Base-by-base conservation (phyloP, 495 filamentous ascomycete species). In the Hypoxylon rickii region DNA sequence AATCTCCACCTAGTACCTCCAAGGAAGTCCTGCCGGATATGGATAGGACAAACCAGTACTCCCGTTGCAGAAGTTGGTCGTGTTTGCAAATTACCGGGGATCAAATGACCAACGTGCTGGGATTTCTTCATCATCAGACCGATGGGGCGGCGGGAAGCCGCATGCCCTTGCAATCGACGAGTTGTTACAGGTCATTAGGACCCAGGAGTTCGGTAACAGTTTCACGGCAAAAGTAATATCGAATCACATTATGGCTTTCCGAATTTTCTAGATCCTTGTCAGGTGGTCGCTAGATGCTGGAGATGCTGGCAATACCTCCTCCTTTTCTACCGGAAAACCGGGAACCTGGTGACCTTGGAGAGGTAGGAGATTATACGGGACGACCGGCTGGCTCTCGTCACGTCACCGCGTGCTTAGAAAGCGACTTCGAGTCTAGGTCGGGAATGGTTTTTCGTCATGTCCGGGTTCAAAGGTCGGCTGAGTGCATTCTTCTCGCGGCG, bases 201-300 rank as follows among this genome's bases (percentile, higher is more conserved):
- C 57, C 66, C 66, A 69, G 63, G 24, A 64, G 49, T 36, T 51
- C 46, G 66, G 66, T 66, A 66, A 59, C 60, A 61, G 66, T 69
- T 64, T 42, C 66, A 64, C 55, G 52, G 43, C 21, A 45, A 61
- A 29, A 51, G 54, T 43, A 40, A 55, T 44, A 58, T 58, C 49
- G 51, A 43, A 51, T 63, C 62, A 68, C 55, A 46, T 55, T 58
- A 18, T 19, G n/a, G n/a, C 19, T 44, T 43, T 41, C 44, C 42
- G 41, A 55, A 33, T 45, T 11, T 29, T 31, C 21, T 41, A 10
- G 24, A 63, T 34, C 59, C 59, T 37, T 56, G 59, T 43, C 26
- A 31, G 32, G 48, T 20, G 15, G 33, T 26, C 26, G 16, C 42
- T 47, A 18, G 20, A 45, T 24, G 21, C 41, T 29, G 37, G 31